These are phyloP conservation scores for Coemansia sp. DNA, from an alignment of 192 early-diverging fungal genomes.

Conservation along the genomic window DNA sequence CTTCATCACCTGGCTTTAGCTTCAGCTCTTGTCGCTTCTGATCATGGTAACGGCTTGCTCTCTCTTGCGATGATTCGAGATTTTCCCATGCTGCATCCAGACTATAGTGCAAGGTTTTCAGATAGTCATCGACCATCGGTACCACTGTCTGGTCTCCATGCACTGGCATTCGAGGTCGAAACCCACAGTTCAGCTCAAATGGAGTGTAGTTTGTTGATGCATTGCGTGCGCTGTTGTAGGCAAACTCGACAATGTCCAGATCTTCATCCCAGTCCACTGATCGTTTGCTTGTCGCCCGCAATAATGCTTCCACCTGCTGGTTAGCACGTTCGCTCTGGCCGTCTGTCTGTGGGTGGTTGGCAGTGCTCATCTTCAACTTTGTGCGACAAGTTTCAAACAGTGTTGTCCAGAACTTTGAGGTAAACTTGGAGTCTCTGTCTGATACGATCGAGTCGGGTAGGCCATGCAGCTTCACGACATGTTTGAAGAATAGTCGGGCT, in stretches of 20 bases:
- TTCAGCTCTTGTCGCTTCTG: background rate
- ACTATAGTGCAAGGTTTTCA: background rate
- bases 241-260: background rate
- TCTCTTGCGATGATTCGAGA: background rate
- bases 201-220: background rate
- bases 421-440: background rate
- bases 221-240: constrained; percentile 2
- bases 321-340: constrained; percentile 8
- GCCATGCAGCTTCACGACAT: constrained; percentile 3
- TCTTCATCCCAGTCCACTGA: constrained; percentile 1
- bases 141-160: background rate
- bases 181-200: constrained; percentile 10
- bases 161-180: constrained; percentile 1
- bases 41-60: background rate
- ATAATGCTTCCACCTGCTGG: constrained; percentile 4
- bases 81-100: background rate
- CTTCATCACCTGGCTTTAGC: constrained; percentile 5
- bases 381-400: background rate
- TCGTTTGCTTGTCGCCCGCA: background rate
- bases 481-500: background rate
- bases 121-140: background rate
- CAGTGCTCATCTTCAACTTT: constrained; percentile 1
- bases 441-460: background rate
- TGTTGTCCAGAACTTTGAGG: constrained; percentile 3
- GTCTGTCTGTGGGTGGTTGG: constrained; percentile 9